Conservation (phyloP, 129 eudicot genomes). For the Gnaphalium uliginosum region DNA sequence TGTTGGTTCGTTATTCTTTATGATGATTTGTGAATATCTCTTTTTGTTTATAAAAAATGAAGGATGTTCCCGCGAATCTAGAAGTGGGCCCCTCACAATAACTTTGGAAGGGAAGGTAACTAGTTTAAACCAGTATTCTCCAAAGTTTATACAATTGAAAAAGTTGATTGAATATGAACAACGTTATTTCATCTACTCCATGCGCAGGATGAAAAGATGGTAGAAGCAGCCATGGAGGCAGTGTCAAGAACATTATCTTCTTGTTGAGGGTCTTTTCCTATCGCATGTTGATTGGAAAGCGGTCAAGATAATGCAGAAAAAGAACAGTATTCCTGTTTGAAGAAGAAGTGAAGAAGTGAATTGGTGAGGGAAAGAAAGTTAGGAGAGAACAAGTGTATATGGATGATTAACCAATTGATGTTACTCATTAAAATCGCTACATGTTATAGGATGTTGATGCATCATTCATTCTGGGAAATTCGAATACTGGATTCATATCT, state of each 20-base stretch:
- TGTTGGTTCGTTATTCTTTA: neutral
- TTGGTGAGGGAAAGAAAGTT: neutral
- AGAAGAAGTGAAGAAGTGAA: neutral
- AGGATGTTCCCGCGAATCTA: slow-evolving; percentile 80
- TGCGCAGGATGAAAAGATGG: slow-evolving; percentile 68
- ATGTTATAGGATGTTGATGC: neutral
- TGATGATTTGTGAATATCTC: neutral
- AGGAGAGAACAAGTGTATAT: neutral
- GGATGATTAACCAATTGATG: neutral
- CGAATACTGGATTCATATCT: neutral
- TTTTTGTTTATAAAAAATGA: slow-evolving; percentile 9
- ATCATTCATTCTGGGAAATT: neutral
- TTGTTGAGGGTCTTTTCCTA: neutral
- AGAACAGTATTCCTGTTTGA: neutral
- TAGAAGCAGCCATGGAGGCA: slow-evolving; percentile 64
- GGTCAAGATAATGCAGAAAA: neutral
- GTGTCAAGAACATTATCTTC: slow-evolving; percentile 51
- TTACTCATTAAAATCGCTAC: neutral
- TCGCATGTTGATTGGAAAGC: neutral
- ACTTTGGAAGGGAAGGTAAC: slow-evolving; percentile 76
- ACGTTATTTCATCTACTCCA: neutral
- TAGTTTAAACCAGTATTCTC: neutral
- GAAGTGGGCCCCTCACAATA: slow-evolving; percentile 70
- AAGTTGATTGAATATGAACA: slow-evolving; percentile 4
- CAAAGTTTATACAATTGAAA: neutral